Evolutionary conservation across 2,329 filamentous ascomycete species (phyloP).

Genomic region (Epicoccum nigrum): DNA sequence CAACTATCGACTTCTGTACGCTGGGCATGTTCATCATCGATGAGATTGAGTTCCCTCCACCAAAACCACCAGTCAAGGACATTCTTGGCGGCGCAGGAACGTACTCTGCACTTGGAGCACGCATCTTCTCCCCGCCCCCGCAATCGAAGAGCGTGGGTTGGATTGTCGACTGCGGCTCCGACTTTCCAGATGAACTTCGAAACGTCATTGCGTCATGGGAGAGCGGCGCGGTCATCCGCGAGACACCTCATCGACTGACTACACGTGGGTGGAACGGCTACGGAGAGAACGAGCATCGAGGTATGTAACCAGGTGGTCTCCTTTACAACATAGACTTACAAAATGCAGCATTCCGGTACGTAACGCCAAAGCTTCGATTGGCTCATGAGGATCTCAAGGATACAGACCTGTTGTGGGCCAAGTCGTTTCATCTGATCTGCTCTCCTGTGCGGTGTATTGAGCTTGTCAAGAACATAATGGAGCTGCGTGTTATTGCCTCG

Average conservation of each 20-base stretch:
- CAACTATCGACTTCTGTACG: conserved; percentile 61
- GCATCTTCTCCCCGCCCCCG: conserved; percentile 76
- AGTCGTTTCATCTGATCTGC: conserved; percentile 87
- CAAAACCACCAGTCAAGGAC: conserved; percentile 70
- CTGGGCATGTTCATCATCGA: conserved; percentile 72
- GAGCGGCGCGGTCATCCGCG: conserved; percentile 73
- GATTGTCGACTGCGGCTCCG: conserved; percentile 87
- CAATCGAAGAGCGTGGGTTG: conserved; percentile 76
- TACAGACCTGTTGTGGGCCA: conserved; percentile 68
- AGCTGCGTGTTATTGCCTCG: conserved; percentile 52
- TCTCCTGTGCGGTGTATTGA: conserved; percentile 77
- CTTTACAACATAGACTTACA: not conserved
- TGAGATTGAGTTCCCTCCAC: conserved; percentile 84
- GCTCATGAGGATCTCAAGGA: conserved; percentile 72
- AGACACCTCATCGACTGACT: conserved; percentile 71
- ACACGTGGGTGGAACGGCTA: conserved; percentile 96
- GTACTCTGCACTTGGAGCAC: conserved; percentile 85
- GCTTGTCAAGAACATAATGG: conserved; percentile 73
- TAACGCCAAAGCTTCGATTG: conserved; percentile 83
- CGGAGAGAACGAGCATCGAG: conserved; percentile 69
- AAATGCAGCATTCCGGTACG: conserved; percentile 75
- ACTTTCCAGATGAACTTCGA: conserved; percentile 76
- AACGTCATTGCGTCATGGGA: conserved; percentile 73
- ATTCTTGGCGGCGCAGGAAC: conserved; percentile 89
- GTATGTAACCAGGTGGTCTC: conserved; percentile 31